A percentile compares a stretch with the other conserved stretches of the same genome.
phyloP scores from a whole-genome alignment of 2,329 filamentous ascomycete species.

The Helotiales sp. region DNA sequence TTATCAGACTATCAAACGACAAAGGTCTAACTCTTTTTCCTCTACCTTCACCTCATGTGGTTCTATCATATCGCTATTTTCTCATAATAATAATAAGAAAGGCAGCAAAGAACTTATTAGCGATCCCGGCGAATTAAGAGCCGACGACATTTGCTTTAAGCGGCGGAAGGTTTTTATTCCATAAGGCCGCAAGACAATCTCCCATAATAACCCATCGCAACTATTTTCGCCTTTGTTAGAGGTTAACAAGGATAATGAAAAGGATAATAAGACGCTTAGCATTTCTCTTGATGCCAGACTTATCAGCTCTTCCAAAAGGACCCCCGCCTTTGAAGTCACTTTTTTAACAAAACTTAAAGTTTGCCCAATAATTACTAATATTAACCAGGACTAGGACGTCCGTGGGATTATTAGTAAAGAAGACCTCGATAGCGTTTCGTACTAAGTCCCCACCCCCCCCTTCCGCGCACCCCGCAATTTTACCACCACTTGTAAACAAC shows the following conservation, averaged over 20 bases:
- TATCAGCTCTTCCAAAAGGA: background rate
- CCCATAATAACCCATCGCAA: background rate
- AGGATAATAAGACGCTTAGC: constrained; percentile 1
- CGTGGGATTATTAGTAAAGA: constrained; percentile 3
- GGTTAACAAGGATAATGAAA: background rate
- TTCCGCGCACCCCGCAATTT: too few relatives aligned
- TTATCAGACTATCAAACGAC: constrained; percentile 6
- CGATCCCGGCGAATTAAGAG: background rate
- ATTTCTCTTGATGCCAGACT: constrained; percentile 1
- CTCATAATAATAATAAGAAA: constrained; percentile 1
- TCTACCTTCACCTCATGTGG: background rate
- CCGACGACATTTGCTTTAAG: constrained; percentile 1
- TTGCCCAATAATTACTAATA: background rate
- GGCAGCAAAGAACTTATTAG: background rate
- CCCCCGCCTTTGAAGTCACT: background rate
- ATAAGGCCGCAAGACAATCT: background rate
- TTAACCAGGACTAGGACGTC: background rate
- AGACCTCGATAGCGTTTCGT: constrained; percentile 1
- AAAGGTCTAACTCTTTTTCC: background rate
- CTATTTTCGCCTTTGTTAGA: background rate
- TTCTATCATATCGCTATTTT: background rate
- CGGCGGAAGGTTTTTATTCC: background rate
- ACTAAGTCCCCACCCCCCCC: too few relatives aligned
- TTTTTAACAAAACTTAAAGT: background rate
- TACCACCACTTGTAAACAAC: too few relatives aligned